These are phyloP conservation scores for Emmonsiellopsis sp. DNA, from an alignment of 2,329 filamentous ascomycete genomes.

Conservation along the genomic window DNA sequence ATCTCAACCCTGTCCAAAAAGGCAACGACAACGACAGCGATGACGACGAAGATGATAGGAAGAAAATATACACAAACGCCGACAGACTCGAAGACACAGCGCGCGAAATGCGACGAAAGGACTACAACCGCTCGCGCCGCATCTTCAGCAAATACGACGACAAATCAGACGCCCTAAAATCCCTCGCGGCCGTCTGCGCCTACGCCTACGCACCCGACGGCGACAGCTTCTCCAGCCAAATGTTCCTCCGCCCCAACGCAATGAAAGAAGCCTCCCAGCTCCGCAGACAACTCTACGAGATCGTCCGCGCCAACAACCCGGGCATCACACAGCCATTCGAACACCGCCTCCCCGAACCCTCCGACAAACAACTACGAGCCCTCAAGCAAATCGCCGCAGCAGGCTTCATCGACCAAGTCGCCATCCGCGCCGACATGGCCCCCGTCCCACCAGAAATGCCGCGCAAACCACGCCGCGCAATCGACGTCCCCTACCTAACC, in stretches of 20 bases:
- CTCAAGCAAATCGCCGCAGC: conserved; percentile 87
- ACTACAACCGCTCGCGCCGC: conserved; percentile 62
- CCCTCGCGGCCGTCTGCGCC: conserved; percentile 78
- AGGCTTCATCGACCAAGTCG: conserved; percentile 89
- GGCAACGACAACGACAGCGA: conserved; percentile 27
- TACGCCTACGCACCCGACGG: conserved; percentile 61
- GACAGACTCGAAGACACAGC: conserved; percentile 64
- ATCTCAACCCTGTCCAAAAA: conserved; percentile 45
- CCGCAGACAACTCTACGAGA: conserved; percentile 68
- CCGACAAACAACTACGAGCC: conserved; percentile 61
- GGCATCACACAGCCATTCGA: conserved; percentile 30
- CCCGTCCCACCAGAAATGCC: conserved; percentile 58
- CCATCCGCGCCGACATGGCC: conserved; percentile 80
- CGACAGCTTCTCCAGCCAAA: conserved; percentile 67
- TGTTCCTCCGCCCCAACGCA: conserved; percentile 80
- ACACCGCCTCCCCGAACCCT: conserved; percentile 48
- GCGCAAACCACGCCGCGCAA: conserved; percentile 70
- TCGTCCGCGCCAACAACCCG: conserved; percentile 66
- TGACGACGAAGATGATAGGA: conserved; percentile 31
- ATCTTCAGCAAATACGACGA: conserved; percentile 75
- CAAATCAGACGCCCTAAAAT: conserved; percentile 78
- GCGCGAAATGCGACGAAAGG: conserved; percentile 55
- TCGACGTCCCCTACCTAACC: conserved; percentile 84
- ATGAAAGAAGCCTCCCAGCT: conserved; percentile 80
- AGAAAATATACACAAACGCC: conserved; percentile 46